Conservation (phyloP, 257 asterid genomes). For the Przewalskia tangutica region DNA sequence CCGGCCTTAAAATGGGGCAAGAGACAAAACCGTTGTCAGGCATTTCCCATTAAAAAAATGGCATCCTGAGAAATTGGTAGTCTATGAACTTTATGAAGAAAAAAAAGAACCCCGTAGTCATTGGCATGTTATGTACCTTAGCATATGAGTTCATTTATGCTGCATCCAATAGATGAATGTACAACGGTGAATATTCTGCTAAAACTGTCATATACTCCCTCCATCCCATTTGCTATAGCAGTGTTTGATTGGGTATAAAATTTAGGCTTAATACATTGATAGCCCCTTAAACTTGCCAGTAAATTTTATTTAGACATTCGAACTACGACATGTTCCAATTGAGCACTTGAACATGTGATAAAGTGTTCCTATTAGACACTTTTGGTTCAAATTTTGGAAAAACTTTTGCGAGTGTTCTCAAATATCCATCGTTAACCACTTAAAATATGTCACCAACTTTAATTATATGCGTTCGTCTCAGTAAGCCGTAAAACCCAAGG, state of each 20-base stretch:
- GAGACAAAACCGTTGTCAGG: slow-evolving; percentile 3
- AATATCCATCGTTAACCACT: too few species aligned
- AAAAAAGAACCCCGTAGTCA: background rate
- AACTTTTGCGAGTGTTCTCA: too few species aligned
- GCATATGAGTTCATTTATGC: background rate
- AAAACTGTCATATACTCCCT: background rate
- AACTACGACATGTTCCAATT: too few species aligned
- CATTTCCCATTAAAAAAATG: background rate
- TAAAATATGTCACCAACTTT: too few species aligned
- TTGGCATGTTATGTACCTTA: background rate
- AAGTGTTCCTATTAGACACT: too few species aligned
- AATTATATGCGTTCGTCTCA: too few species aligned
- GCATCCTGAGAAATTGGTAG: background rate
- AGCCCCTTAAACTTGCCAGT: too few species aligned
- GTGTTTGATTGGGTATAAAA: background rate
- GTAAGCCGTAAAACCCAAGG: too few species aligned
- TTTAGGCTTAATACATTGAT: background rate
- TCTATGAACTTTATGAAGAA: background rate
- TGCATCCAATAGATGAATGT: background rate
- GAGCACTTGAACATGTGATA: too few species aligned
- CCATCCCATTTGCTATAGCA: background rate
- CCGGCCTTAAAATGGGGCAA: slow-evolving; percentile 23
- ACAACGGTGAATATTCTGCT: background rate
- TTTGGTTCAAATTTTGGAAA: too few species aligned
- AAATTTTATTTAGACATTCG: too few species aligned